Base-by-base conservation (phyloP, 208 protist species). In the Leishmania mexicana region DNA sequence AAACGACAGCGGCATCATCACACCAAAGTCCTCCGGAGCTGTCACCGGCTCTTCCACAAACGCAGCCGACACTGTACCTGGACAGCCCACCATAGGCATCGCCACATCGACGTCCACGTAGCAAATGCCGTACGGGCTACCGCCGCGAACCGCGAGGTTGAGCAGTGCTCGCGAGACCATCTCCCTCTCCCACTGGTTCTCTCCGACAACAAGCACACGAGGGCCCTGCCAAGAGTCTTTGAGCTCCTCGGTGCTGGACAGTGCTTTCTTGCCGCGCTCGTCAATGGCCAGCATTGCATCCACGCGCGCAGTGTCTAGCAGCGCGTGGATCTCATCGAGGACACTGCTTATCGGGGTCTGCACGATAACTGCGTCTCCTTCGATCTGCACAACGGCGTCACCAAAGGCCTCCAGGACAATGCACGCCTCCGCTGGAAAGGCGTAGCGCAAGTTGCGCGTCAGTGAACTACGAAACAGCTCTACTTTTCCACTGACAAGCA, bases 21-120 rank as follows among this genome's bases (percentile, higher is more conserved):
- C 87, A 68, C 90, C 88, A 70, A 96, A 93, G n/a, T 87, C 90
- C 47, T 94, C 95, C 77, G 94, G 90, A 0, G 95, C 74, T 8
- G 89, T 85, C 71, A 95, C 81, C 5, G 87, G 87, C 15, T 89
- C 82, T 79, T 96, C 90, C 28, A 91, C 77, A 77, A 96, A 96
- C 47, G 76, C 88, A 15, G 87, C 87, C 2, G 90, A 88, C 58
- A 97, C 79, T 64, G 86, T 93, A n/a, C 95, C 95, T 13, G 93
- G 89, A 79, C 91, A 95, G 2, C 89, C 85, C n/a, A 97, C 86
- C 45, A 82, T 64, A 58, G 93, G 92, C 84, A 94, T 93, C 10
- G 88, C 89, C 2, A 97, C 91, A 70, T 97, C 93, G 17, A 89
- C 79, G 84, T 97, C 93, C 0, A 97, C 84, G 47, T 90, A 87